Evolutionary conservation across 306 rosid genomes (phyloP).

Genomic region (Urtica urens): DNA sequence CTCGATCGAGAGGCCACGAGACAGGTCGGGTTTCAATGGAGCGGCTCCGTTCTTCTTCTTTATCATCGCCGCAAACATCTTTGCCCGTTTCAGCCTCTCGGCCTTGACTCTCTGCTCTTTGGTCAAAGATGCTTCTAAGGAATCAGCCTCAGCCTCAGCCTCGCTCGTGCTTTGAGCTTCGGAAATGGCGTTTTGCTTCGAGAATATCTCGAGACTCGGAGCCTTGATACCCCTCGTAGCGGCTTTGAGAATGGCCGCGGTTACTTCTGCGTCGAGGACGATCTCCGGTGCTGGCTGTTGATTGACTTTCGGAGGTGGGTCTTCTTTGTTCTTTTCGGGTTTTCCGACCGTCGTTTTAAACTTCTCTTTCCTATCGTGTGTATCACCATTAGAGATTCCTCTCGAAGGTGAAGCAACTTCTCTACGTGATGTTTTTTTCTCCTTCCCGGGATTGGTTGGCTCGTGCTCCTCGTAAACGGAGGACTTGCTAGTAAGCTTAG

Average conservation of each 20-base stretch:
- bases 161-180: slow-evolving; percentile 43
- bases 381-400: slow-evolving; percentile 37
- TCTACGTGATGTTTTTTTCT: slow-evolving; percentile 28
- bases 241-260: slow-evolving; percentile 81
- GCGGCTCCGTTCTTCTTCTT: slow-evolving; percentile 48
- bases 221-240: slow-evolving; percentile 63
- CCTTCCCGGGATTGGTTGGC: slow-evolving; percentile 20
- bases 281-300: slow-evolving; percentile 31
- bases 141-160: slow-evolving; percentile 65
- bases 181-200: slow-evolving; percentile 14
- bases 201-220: slow-evolving; percentile 34
- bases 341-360: slow-evolving; percentile 58
- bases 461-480: slow-evolving; percentile 29
- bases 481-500: slow-evolving; percentile 38
- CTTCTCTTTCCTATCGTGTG: slow-evolving; percentile 54
- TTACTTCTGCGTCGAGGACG: slow-evolving; percentile 43
- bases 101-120: slow-evolving; percentile 69
- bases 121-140: slow-evolving; percentile 67
- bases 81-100: slow-evolving; percentile 83
- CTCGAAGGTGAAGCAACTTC: slow-evolving; percentile 22
- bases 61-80: slow-evolving; percentile 74
- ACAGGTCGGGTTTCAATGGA: slow-evolving; percentile 35
- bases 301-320: slow-evolving; percentile 30
- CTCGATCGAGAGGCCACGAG: slow-evolving; percentile 39
- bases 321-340: slow-evolving; percentile 52